These are phyloP conservation scores for Xylariales sp. DNA, from an alignment of 2,329 filamentous ascomycete species.

Conservation along the genomic window DNA sequence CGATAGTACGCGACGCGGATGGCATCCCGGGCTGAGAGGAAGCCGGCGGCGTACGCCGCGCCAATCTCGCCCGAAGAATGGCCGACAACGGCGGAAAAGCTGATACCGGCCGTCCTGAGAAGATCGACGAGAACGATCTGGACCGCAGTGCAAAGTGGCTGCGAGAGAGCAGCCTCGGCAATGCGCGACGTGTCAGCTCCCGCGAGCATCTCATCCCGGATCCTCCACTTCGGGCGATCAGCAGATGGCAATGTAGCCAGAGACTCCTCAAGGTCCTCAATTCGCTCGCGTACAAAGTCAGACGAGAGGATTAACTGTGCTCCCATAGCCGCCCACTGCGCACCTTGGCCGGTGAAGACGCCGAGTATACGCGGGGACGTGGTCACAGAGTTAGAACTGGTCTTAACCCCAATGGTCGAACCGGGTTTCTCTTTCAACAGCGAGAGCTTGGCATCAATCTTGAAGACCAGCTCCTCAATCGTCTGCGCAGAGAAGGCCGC, in stretches of 20 bases:
- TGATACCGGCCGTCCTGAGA: slow-evolving; percentile 28
- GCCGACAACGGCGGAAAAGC: slow-evolving; percentile 38
- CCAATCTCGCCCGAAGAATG: slow-evolving; percentile 57
- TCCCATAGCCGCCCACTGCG: slow-evolving; percentile 48
- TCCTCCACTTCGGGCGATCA: slow-evolving; percentile 46
- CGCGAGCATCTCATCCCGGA: slow-evolving; percentile 41
- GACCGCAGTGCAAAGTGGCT: slow-evolving; percentile 46
- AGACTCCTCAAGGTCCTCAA: slow-evolving; percentile 40
- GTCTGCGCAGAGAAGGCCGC: slow-evolving; percentile 25
- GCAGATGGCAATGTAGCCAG: slow-evolving; percentile 37
- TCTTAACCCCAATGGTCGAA: slow-evolving; percentile 29
- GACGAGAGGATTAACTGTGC: slow-evolving; percentile 34
- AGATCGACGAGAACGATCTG: slow-evolving; percentile 42
- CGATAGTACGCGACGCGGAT: slow-evolving; percentile 60
- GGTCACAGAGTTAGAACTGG: neutral
- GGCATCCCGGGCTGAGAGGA: slow-evolving; percentile 55
- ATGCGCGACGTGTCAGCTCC: slow-evolving; percentile 44
- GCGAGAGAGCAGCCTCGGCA: slow-evolving; percentile 45
- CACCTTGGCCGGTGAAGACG: slow-evolving; percentile 47
- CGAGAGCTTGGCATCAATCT: slow-evolving; percentile 21
- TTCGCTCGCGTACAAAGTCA: slow-evolving; percentile 1
- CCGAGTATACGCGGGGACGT: slow-evolving; percentile 35
- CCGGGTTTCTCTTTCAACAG: slow-evolving; percentile 9
- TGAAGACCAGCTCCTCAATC: slow-evolving; percentile 8
- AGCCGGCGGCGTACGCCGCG: slow-evolving; percentile 60